phyloP scores from a whole-genome alignment of 75 land plant species.

The Larix kaempferi region DNA sequence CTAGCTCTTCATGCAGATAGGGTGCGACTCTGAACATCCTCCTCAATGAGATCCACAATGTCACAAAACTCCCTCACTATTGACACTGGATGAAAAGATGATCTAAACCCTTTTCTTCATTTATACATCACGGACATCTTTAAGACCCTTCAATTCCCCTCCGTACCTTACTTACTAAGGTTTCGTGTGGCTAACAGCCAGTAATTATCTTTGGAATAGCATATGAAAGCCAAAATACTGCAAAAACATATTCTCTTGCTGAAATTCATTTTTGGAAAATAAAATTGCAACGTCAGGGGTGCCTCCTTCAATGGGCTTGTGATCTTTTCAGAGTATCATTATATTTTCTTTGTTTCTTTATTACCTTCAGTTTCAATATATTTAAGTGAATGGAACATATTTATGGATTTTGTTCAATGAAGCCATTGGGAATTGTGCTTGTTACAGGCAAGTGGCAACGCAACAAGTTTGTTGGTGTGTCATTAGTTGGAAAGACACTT shows the following conservation, averaged over 20 bases:
- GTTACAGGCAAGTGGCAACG: slow-evolving; percentile 62
- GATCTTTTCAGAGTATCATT: neutral
- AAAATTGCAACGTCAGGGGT: neutral
- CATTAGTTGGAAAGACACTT: slow-evolving; percentile 57
- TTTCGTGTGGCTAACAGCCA: no score
- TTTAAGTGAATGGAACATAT: neutral
- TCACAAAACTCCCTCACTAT: no score
- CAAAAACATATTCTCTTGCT: neutral
- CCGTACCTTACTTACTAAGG: no score
- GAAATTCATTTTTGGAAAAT: neutral
- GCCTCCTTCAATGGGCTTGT: neutral
- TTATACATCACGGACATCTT: no score
- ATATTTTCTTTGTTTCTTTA: neutral
- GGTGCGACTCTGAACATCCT: no score
- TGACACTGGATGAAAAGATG: no score
- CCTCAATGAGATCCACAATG: no score
- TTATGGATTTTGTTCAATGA: neutral
- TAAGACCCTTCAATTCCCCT: no score
- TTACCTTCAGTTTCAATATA: neutral
- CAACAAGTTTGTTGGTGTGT: slow-evolving; percentile 64
- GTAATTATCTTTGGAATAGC: no score
- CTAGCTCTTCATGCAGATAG: no score
- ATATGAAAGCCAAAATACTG: neutral
- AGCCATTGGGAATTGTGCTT: neutral
- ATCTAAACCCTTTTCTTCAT: no score